Conservation (phyloP, 148 eudicot genomes). For the Selenicereus undatus region DNA sequence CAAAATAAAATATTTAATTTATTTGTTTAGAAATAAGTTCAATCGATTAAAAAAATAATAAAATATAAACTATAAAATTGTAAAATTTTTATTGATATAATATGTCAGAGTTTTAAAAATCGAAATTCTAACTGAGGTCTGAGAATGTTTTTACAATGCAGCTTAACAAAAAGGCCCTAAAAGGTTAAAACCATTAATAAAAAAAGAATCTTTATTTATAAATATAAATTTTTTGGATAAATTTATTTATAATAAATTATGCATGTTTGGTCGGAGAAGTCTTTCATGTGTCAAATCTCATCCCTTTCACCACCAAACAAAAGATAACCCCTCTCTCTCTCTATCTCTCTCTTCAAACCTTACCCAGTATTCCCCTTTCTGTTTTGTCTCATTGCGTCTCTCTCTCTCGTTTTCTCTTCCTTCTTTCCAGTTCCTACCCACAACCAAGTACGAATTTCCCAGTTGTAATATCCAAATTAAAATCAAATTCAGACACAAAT, state of each 20-base stretch:
- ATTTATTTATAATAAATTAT: neutral
- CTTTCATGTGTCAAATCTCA: constrained; percentile 34
- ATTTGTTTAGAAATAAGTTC: too few species aligned
- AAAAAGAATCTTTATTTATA: neutral
- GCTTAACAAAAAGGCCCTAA: too few species aligned
- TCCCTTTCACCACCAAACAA: constrained; percentile 32
- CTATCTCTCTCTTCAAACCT: constrained; percentile 10
- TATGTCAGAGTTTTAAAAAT: too few species aligned
- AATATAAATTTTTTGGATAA: too few species aligned
- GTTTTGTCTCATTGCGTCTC: constrained; percentile 27
- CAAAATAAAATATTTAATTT: too few species aligned
- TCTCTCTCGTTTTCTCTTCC: neutral
- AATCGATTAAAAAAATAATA: too few species aligned
- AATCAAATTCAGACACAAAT: neutral
- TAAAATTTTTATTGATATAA: too few species aligned
- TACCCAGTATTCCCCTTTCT: constrained; percentile 9
- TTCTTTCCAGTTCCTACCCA: neutral
- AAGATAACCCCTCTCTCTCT: constrained; percentile 13
- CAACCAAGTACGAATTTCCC: constrained; percentile 6
- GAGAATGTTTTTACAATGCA: too few species aligned
- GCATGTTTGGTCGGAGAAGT: constrained; percentile 15
- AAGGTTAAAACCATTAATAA: too few species aligned
- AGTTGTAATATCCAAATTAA: neutral
- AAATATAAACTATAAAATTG: too few species aligned
- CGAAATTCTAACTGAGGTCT: too few species aligned